Percentiles rank a stretch among this genome's conserved stretches.
These are phyloP conservation scores for Rhizopus sp. DNA, from an alignment of 371 early-diverging fungal genomes.

Conservation along the genomic window DNA sequence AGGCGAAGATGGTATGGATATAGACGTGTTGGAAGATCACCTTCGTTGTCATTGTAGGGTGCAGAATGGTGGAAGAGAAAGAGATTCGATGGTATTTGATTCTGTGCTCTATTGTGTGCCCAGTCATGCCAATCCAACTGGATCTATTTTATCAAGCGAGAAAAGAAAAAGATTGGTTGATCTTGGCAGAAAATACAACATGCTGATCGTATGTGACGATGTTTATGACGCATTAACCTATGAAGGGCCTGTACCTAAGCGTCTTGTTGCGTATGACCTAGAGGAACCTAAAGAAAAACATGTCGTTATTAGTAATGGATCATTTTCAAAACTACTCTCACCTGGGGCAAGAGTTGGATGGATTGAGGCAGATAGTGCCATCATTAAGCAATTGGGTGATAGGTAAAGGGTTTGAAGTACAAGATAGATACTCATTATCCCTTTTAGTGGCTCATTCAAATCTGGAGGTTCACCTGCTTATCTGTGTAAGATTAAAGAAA, in stretches of 20 bases:
- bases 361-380: conserved; percentile 32
- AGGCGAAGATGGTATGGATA: conserved; percentile 23
- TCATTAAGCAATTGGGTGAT: conserved; percentile 29
- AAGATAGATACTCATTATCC: background rate
- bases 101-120: conserved; percentile 61
- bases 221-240: conserved; percentile 60
- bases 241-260: conserved; percentile 18
- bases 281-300: conserved; percentile 17
- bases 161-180: conserved; percentile 43
- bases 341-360: conserved; percentile 45
- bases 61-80: conserved; percentile 5
- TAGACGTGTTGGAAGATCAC: conserved; percentile 22
- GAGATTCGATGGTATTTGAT: background rate
- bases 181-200: conserved; percentile 51
- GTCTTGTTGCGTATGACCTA: conserved; percentile 39
- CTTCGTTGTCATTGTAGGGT: conserved; percentile 9
- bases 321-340: conserved; percentile 44
- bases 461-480: conserved; percentile 46
- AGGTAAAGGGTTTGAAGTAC: conserved; percentile 23
- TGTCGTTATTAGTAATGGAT: conserved; percentile 45
- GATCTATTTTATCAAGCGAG: conserved; percentile 36
- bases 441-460: conserved; percentile 35
- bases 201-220: conserved; percentile 66
- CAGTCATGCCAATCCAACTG: conserved; percentile 61
- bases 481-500: conserved; percentile 20